These are phyloP conservation scores for Podospora pseudoanserina DNA, from an alignment of 495 filamentous ascomycete species.

Conservation along the genomic window DNA sequence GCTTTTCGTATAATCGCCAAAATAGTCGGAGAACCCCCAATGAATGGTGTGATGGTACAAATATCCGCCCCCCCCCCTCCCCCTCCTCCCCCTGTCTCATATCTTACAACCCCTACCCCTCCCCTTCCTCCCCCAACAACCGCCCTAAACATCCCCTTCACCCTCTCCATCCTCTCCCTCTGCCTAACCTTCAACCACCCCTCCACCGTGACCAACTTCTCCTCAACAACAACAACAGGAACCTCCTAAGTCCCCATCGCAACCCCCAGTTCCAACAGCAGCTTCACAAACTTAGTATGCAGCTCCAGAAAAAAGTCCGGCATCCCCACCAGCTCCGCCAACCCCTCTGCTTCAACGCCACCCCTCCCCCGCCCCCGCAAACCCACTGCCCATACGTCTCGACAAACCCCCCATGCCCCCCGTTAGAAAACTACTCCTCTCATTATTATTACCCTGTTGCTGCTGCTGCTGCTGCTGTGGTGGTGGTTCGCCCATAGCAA, in stretches of 20 bases:
- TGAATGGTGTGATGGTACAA: background rate
- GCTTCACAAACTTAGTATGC: constrained; percentile 71
- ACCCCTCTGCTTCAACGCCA: constrained; percentile 61
- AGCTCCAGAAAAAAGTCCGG: constrained; percentile 86
- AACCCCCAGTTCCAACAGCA: constrained; percentile 64
- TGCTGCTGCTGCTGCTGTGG: constrained; percentile 19
- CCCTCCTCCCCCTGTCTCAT: background rate
- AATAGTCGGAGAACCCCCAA: too few relatives aligned
- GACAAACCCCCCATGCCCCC: constrained; percentile 41
- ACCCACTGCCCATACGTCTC: constrained; percentile 36
- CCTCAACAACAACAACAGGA: too few relatives aligned
- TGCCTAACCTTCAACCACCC: background rate
- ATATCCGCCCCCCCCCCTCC: background rate
- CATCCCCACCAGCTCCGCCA: constrained; percentile 82
- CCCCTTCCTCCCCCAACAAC: background rate
- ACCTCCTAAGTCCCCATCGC: constrained; percentile 38
- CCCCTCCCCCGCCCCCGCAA: constrained; percentile 38
- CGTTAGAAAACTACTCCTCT: constrained; percentile 45
- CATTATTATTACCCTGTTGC: background rate
- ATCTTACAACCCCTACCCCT: background rate
- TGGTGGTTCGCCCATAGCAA: constrained; percentile 22
- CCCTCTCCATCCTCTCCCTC: background rate
- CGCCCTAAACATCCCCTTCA: background rate
- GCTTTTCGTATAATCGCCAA: too few relatives aligned
- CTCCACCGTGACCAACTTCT: background rate